phyloP scores from a whole-genome alignment of 371 early-diverging fungal genomes.

The Rhizopus sp. region DNA sequence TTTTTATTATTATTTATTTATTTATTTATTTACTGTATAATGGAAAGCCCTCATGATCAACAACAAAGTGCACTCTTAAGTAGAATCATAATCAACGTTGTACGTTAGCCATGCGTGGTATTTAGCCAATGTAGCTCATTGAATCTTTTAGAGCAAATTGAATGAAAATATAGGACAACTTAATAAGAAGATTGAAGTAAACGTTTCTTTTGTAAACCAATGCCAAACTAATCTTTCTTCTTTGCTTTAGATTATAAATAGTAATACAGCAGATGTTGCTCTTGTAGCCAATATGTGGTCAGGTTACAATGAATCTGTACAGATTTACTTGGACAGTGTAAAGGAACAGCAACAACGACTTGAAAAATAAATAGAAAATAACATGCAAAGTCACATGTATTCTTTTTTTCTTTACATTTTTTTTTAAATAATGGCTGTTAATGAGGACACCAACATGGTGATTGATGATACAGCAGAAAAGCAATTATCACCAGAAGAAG shows the following conservation, averaged over 20 bases:
- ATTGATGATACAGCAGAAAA: constrained; percentile 2
- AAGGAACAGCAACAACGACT: constrained; percentile 6
- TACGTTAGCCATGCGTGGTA: background rate
- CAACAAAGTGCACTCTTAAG: constrained; percentile 29
- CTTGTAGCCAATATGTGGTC: constrained; percentile 25
- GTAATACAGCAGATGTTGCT: constrained; percentile 13
- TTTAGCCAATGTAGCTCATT: too few relatives aligned
- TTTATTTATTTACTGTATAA: constrained; percentile 1
- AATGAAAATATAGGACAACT: constrained; percentile 23
- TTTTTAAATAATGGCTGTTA: too few relatives aligned
- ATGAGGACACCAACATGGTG: too few relatives aligned
- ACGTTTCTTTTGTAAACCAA: background rate
- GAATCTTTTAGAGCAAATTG: constrained; percentile 22
- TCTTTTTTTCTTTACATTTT: too few relatives aligned
- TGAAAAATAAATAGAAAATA: background rate
- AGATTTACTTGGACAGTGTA: constrained; percentile 25
- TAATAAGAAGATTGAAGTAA: constrained; percentile 29
- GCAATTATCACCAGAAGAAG: background rate
- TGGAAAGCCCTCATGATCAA: constrained; percentile 42
- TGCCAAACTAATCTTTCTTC: background rate
- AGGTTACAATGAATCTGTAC: constrained; percentile 27
- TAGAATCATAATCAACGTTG: constrained; percentile 31
- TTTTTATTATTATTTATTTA: too few relatives aligned
- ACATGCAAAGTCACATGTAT: too few relatives aligned
- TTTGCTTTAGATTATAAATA: constrained; percentile 13